Base-by-base conservation (phyloP, 1,284 basidiomycete genomes). In the Austroboletus rostrupii region DNA sequence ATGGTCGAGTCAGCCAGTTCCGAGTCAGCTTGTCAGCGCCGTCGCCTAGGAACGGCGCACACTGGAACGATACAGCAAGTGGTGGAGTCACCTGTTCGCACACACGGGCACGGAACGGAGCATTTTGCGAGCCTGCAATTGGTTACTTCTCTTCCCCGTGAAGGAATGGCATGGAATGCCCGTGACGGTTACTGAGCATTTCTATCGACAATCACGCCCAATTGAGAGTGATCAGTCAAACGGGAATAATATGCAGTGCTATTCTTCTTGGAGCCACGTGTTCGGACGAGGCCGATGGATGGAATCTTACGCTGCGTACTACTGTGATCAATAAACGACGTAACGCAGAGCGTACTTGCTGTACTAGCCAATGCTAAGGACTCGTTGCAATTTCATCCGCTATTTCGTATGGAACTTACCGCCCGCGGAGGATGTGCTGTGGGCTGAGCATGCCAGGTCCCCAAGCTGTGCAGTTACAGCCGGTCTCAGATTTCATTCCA, bases 191-290 rank as follows among this genome's bases (percentile, higher is more conserved):
- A 48, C 51, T 39, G 52, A 43, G 42, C 36, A 55, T 64, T 53
- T 56, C 61, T 47, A 67, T 45, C 42, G 67, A 52, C 53, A 47
- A 65, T 69, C 53, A 50, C 48, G 50, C 54, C 53, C 23, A 21
- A 48, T 52, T 42, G 47, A 57, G 51, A 23, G 26, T 10, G 10
- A 28, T 57, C 56, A 50, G 43, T 55, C 38, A 36, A 20, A 5
- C 13, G 50, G 50, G 57, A 62, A 61, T 31, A 57, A 49, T 17
- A 48, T 45, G 43, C 50, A 44, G 47, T 17, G 56, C 44, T 39
- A 41, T 42, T n/a, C 43, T 28, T 28, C 11, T n/a, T n/a, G n/a
- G 8, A 37, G 19, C 60, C 64, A 65, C 56, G 64, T 62, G 58
- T 11, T 51, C 28, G 14, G 23, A 32, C 26, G 32, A 39, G 46